Conservation (phyloP, 768 basidiomycete species). For the Tricholoma hemisulphureum region DNA sequence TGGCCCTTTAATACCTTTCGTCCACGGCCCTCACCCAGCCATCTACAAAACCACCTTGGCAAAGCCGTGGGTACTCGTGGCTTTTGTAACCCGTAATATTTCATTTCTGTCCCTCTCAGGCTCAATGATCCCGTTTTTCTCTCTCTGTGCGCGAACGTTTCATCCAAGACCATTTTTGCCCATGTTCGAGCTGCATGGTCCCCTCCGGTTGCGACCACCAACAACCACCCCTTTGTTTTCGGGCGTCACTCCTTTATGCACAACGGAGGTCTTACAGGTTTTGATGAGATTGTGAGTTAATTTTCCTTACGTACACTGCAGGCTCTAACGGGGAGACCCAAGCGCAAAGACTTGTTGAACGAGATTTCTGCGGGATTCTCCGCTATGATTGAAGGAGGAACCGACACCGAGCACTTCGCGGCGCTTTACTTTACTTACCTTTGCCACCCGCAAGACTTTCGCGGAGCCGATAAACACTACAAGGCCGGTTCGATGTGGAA, state of each 20-base stretch:
- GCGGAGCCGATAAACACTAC: not conserved
- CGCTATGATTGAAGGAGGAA: not conserved
- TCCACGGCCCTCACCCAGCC: not conserved
- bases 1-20: not conserved
- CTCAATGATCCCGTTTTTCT: not conserved
- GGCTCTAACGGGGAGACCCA: not conserved
- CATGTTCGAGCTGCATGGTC: not conserved
- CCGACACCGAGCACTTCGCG: not conserved
- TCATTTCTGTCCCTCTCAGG: not conserved
- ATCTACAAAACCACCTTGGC: not conserved
- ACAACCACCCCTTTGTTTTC: not conserved
- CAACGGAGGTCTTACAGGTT: too few relatives aligned
- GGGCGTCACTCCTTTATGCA: too few relatives aligned
- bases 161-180: not conserved
- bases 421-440: not conserved
- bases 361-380: not conserved
- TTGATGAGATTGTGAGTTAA: not conserved
- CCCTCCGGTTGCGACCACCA: not conserved
- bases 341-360: not conserved
- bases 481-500: not conserved
- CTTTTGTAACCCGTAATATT: not conserved
- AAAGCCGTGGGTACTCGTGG: not conserved
- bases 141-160: not conserved
- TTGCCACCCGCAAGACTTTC: not conserved
- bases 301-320: not conserved